Base-by-base conservation (phyloP, 192 early-diverging fungal genomes). In the Lunasporangiospora selenospora region DNA sequence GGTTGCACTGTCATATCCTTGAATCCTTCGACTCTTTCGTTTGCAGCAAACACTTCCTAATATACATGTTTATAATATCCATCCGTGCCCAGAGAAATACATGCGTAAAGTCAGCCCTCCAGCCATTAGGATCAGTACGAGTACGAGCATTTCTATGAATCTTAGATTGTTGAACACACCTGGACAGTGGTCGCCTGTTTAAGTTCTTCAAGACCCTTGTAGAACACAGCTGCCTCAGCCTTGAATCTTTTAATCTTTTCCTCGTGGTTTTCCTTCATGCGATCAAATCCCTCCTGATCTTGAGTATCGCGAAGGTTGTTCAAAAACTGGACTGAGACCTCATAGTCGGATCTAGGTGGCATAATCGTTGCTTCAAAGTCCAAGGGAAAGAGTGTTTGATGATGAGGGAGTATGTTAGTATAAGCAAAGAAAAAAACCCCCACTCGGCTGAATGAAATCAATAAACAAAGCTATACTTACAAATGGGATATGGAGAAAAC, bases 401-500 rank as follows among this genome's bases (percentile, higher is more conserved):
- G 64, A 26, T 37, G 77, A 75, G 4, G 67, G 58, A 30, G 18
- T 42, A 19, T 9, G 8, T 19, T 27, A n/a, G 32, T 29, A 43
- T 18, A 36, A 24, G 36, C 56, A 18, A 48, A 7, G 39, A 5
- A 6, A 24, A 29, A 36, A 46, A 15, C 16, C 18, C 37, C 6
- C 33, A 19, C 26, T 40, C 24, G 11, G 29, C n/a, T 55, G 45
- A 3, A 29, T 31, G 9, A 46, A 3, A 19, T 48, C 39, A 27
- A 12, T n/a, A n/a, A n/a, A n/a, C n/a, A 11, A 19, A 38, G 18
- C 21, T 16, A 29, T 11, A 64, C 77, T 58, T 80, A 85, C 84
- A 76, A 24, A 75, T 65, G n/a, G 76, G 79, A 60, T 83, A 83
- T 0, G 85, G 83, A 12, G 87, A 85, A 51, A 88, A 88, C n/a